These are phyloP conservation scores for Streptanthus diversifolius DNA, from an alignment of 345 rosid species.

Conservation along the genomic window DNA sequence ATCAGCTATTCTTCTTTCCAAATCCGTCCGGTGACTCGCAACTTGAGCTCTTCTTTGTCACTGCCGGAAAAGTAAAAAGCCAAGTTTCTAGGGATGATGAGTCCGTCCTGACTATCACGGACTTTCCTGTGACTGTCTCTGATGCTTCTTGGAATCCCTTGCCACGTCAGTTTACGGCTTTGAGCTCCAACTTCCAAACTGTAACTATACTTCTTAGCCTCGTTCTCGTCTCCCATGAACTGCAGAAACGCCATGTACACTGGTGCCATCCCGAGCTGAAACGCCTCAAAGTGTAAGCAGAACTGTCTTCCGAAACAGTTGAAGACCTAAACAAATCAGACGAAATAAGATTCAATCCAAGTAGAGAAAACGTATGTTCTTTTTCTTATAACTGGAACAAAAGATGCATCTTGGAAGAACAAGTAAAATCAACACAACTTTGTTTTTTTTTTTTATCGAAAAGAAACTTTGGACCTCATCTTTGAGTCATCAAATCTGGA, in stretches of 20 bases:
- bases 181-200: constrained; percentile 79
- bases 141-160: constrained; percentile 85
- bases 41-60: constrained; percentile 80
- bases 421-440: not conserved
- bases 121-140: constrained; percentile 86
- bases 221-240: constrained; percentile 91
- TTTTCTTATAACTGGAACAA: not conserved
- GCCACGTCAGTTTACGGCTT: constrained; percentile 74
- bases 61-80: constrained; percentile 83
- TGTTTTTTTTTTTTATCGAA: not conserved
- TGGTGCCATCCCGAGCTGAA: constrained; percentile 74
- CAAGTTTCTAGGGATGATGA: constrained; percentile 70
- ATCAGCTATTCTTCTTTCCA: constrained; percentile 74
- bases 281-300: constrained; percentile 94
- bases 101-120: constrained; percentile 83
- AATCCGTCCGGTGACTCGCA: constrained; percentile 76
- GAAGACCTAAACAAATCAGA: constrained; percentile 52
- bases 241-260: constrained; percentile 89
- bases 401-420: not conserved
- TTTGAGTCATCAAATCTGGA: not conserved
- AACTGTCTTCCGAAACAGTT: constrained; percentile 90
- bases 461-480: not conserved
- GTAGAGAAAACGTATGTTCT: not conserved
- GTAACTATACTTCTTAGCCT: constrained; percentile 78
- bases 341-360: not conserved